These are phyloP conservation scores for Hypoxylon sp. DNA, from an alignment of 2,329 filamentous ascomycete genomes.

Conservation along the genomic window DNA sequence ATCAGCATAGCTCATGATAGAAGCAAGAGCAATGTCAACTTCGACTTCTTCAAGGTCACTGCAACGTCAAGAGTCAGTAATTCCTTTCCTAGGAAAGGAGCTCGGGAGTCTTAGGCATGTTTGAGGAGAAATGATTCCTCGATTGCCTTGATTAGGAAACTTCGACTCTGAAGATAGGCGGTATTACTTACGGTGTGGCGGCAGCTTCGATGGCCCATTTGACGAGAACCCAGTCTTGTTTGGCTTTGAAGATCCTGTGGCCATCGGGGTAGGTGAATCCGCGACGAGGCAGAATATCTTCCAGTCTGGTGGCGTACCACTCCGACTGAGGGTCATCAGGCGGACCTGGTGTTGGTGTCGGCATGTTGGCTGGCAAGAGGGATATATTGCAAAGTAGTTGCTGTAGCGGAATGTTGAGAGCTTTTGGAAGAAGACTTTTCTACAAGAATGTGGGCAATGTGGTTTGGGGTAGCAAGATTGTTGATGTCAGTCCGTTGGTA, in stretches of 20 bases:
- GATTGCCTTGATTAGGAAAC: too few species aligned
- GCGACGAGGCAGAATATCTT: constrained; percentile 20
- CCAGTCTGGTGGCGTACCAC: constrained; percentile 14
- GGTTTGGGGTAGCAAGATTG: not conserved
- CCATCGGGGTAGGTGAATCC: constrained; percentile 25
- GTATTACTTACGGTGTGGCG: not conserved
- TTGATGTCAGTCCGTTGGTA: not conserved
- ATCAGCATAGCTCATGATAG: constrained; percentile 15
- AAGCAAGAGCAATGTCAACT: constrained; percentile 19
- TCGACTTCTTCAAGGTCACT: not conserved
- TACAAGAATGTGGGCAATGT: not conserved
- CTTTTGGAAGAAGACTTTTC: not conserved
- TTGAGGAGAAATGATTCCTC: too few species aligned
- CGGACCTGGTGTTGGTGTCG: not conserved
- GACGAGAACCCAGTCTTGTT: constrained; percentile 6
- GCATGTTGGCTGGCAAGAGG: not conserved
- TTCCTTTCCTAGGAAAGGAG: too few species aligned
- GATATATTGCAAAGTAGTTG: not conserved
- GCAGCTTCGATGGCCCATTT: constrained; percentile 21
- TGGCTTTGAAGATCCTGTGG: constrained; percentile 22
- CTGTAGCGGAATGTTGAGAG: not conserved
- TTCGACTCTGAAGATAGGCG: too few species aligned
- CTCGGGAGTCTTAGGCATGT: too few species aligned
- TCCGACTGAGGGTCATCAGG: not conserved
- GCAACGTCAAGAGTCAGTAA: too few species aligned